phyloP scores from a whole-genome alignment of 148 eudicot genomes.

The Rhododendron griersonianum region DNA sequence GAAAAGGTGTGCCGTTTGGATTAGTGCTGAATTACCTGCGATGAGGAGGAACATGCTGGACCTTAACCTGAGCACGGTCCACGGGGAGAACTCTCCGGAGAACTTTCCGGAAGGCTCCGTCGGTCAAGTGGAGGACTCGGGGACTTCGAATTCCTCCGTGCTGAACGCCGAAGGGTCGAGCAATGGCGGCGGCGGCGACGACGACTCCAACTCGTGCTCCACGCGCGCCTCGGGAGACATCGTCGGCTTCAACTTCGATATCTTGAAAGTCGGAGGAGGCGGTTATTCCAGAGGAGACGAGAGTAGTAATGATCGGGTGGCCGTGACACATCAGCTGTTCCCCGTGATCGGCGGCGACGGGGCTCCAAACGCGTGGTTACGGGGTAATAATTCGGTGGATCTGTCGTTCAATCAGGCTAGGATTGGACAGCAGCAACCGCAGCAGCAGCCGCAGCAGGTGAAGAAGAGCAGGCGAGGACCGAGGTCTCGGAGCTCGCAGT shows the following conservation, averaged over 20 bases:
- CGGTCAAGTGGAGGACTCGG: constrained; percentile 26
- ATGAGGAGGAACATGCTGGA: constrained; percentile 14
- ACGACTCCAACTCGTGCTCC: constrained; percentile 32
- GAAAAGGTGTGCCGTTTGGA: neutral
- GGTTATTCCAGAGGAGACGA: neutral
- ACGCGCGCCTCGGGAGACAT: constrained; percentile 17
- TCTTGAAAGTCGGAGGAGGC: constrained; percentile 23
- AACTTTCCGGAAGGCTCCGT: constrained; percentile 3
- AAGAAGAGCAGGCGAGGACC: constrained; percentile 73
- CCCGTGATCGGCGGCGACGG: constrained; percentile 22
- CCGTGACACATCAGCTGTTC: constrained; percentile 45
- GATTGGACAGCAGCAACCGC: constrained; percentile 24
- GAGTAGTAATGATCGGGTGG: neutral
- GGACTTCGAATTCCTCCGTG: constrained; percentile 35
- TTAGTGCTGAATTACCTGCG: neutral
- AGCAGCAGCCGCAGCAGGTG: constrained; percentile 25
- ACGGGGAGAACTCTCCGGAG: neutral
- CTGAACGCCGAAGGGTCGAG: constrained; percentile 32
- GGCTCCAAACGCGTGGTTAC: neutral
- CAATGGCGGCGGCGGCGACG: constrained; percentile 26
- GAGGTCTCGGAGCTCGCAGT: constrained; percentile 65
- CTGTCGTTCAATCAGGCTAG: constrained; percentile 22
- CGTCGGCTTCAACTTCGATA: constrained; percentile 31
- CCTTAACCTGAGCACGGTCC: constrained; percentile 8
- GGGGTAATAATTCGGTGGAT: constrained; percentile 16